Conservation (phyloP, 148 eudicot species). For the Fagopyrum tataricum region DNA sequence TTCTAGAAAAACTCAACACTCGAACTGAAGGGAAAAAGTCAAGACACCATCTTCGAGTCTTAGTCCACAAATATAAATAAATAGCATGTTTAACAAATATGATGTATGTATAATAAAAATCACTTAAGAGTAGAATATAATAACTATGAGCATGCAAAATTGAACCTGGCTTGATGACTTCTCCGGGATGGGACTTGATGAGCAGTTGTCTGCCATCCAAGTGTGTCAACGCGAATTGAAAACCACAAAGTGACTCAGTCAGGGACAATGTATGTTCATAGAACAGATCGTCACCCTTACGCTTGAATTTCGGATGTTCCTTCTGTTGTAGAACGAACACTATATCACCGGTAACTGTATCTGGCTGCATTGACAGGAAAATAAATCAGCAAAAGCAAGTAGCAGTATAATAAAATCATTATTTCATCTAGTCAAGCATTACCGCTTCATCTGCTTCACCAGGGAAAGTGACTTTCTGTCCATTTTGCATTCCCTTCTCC, state of each 20-base stretch:
- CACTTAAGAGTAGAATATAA: too few relatives aligned
- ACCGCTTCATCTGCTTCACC: slow-evolving; percentile 63
- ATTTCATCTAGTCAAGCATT: background rate
- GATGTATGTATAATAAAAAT: background rate
- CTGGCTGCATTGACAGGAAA: slow-evolving; percentile 34
- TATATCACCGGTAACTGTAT: slow-evolving; percentile 56
- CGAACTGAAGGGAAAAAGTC: too few relatives aligned
- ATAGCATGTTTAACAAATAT: too few relatives aligned
- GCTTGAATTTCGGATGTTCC: slow-evolving; percentile 47
- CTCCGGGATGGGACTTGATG: slow-evolving; percentile 49
- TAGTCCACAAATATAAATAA: too few relatives aligned
- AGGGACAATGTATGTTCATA: slow-evolving; percentile 43
- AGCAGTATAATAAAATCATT: background rate
- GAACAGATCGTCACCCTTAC: slow-evolving; percentile 55
- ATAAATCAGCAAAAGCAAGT: background rate
- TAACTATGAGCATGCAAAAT: background rate
- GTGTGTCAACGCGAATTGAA: slow-evolving; percentile 42
- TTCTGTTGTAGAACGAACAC: slow-evolving; percentile 59
- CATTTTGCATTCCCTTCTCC: slow-evolving; percentile 52
- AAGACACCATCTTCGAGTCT: too few relatives aligned
- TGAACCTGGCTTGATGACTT: slow-evolving; percentile 55
- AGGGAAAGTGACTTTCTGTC: slow-evolving; percentile 44
- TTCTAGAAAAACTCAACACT: too few relatives aligned
- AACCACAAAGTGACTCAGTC: slow-evolving; percentile 55
- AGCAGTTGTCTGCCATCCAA: slow-evolving; percentile 47